Evolutionary conservation across 345 rosid genomes (phyloP).

Genomic region (Jatropha curcas): DNA sequence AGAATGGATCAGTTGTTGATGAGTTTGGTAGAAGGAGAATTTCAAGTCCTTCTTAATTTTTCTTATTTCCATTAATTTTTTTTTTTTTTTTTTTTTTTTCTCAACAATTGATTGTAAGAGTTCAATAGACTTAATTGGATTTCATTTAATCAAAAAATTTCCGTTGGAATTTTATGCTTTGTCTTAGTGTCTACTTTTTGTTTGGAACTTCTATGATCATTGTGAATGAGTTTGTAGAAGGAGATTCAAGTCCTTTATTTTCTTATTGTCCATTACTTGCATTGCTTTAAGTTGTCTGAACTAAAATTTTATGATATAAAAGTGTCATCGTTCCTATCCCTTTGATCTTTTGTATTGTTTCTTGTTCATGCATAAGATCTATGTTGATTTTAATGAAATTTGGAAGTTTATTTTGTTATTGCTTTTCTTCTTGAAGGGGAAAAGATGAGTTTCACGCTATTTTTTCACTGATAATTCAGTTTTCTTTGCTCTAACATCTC

Average conservation of each 20-base stretch:
- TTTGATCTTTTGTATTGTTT: background rate
- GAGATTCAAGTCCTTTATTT: background rate
- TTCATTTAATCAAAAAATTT: background rate
- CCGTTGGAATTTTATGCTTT: background rate
- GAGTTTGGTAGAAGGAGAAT: no score
- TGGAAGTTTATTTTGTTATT: background rate
- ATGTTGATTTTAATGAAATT: background rate
- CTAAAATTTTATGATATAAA: background rate
- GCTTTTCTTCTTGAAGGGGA: background rate
- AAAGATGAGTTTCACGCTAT: background rate
- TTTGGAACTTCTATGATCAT: background rate
- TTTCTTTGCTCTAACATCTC: background rate
- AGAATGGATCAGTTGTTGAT: background rate
- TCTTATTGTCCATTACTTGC: background rate
- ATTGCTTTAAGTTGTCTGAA: background rate
- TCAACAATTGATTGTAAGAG: no score
- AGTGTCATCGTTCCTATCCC: background rate
- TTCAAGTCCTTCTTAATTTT: background rate
- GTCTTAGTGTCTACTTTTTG: background rate
- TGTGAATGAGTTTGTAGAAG: no score
- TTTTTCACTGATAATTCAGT: background rate
- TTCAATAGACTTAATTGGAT: no score
- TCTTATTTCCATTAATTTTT: background rate
- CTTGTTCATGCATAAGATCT: background rate
- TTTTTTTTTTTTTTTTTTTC: background rate